Evolutionary conservation across 352 stramenopile species (phyloP), one percentile per base, ranked within the genome.

Genomic region (Bremia lactucae): DNA sequence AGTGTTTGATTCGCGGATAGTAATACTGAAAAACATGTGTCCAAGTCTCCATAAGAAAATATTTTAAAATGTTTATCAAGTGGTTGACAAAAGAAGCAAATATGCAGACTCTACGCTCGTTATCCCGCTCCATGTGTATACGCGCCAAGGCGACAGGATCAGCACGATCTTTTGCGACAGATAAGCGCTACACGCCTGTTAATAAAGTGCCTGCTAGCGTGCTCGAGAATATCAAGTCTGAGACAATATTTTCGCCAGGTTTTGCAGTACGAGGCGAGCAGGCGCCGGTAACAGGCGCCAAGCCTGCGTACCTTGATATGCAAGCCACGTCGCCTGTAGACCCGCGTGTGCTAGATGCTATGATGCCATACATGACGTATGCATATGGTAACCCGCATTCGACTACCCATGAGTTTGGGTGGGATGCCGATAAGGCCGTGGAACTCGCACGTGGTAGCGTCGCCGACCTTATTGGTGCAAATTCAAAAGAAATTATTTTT

Each of bases 401-500:
- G 48, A 92, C 94, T 6, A 99, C 96, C 13, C 96, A 99, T 78
- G 65, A 84, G 36, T 99, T 97, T 63, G 96, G 96, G 15, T 99
- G 96, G 96, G 95, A 98, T 49, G 82, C 95, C 19, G 95, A 98
- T 73, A 76, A 76, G 28, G 94, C 90, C 16, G 93, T 98, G 11
- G 96, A 99, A 67, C 72, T 74, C 14, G 79, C 77, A 0, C 74
- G 78, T 9, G 68, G 64, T 41, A 77, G 79, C 57, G 79, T 99
- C 6, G 96, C 95, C 4, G 58, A 49, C 22, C 75, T 99, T 16
- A 96, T 99, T 42, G 76, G 86, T 31, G 96, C 95, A 22, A 83
- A 89, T 49, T 58, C 92, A 9, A 99, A 99, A 62, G 96, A 99
- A 65, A 96, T 99, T 45, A 94, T 99, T 42, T 99, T 99, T 55